Percentiles rank a stretch among this genome's conserved stretches.
Conservation (phyloP, 192 early-diverging fungal species). For the Gaertneriomyces semiglobifer region DNA sequence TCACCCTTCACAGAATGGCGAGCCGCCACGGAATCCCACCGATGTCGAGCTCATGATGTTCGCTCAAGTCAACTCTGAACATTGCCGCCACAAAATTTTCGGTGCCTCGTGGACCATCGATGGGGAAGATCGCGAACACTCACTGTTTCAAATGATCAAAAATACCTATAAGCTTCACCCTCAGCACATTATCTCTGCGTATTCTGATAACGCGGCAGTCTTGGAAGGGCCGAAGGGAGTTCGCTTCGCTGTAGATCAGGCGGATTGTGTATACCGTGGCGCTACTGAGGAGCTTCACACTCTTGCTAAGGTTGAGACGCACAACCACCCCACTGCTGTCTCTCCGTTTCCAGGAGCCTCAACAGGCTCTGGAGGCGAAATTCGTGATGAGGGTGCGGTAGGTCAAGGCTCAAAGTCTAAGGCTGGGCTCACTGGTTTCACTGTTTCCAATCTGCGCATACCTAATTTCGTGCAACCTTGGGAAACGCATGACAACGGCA, state of each 20-base stretch:
- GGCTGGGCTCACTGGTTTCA: conserved; percentile 92
- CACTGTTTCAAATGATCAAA: conserved; percentile 94
- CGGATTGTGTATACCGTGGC: conserved; percentile 52
- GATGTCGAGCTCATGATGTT: conserved; percentile 99
- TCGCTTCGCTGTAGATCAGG: conserved; percentile 45
- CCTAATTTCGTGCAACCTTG: conserved; percentile 89
- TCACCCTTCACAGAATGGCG: conserved; percentile 39
- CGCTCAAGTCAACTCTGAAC: conserved; percentile 99
- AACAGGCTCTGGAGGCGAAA: conserved; percentile 98
- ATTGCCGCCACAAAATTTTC: conserved; percentile 99
- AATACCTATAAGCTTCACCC: conserved; percentile 87
- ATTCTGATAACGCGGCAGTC: conserved; percentile 98
- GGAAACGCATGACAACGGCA: conserved; percentile 79
- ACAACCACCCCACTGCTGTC: conserved; percentile 99
- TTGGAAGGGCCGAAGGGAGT: conserved; percentile 69
- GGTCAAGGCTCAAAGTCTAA: conserved; percentile 94
- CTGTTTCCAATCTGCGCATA: conserved; percentile 91
- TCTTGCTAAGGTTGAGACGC: conserved; percentile 97
- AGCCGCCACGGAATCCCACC: conserved; percentile 80
- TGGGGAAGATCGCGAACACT: conserved; percentile 68
- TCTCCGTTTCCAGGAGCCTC: conserved; percentile 98
- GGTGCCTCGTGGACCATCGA: conserved; percentile 97
- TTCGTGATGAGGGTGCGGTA: conserved; percentile 98
- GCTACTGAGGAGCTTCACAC: conserved; percentile 78
- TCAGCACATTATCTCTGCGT: conserved; percentile 85